These are phyloP conservation scores for Akanthomyces uredinophilus DNA, from an alignment of 2,329 filamentous ascomycete genomes.

Conservation along the genomic window DNA sequence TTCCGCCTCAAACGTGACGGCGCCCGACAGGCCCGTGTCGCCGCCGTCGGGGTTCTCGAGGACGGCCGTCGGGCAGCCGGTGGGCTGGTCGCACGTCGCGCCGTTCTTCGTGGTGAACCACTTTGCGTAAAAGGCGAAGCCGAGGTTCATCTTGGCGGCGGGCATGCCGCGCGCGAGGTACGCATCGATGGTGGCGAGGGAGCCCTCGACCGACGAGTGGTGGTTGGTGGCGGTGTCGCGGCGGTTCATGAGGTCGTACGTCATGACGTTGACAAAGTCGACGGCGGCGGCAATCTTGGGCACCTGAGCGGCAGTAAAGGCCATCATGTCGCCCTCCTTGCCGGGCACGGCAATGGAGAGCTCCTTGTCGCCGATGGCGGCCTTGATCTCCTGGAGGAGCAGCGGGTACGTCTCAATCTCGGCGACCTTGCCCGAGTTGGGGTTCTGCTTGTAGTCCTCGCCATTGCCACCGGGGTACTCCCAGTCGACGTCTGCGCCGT, in stretches of 20 bases:
- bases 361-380: constrained; percentile 53
- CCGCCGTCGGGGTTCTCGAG: constrained; percentile 57
- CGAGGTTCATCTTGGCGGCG: constrained; percentile 55
- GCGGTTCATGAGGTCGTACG: constrained; percentile 69
- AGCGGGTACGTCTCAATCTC: constrained; percentile 60
- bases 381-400: constrained; percentile 54
- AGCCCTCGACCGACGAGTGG: constrained; percentile 54
- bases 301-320: constrained; percentile 53
- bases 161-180: constrained; percentile 55
- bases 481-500: constrained; percentile 59
- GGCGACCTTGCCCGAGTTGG: constrained; percentile 53
- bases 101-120: constrained; percentile 54
- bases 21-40: constrained; percentile 48
- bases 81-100: constrained; percentile 38
- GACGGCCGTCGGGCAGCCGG: constrained; percentile 54
- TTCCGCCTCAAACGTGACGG: constrained; percentile 34
- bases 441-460: constrained; percentile 58
- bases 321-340: constrained; percentile 59
- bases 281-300: constrained; percentile 55
- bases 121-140: constrained; percentile 65
- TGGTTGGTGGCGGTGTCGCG: constrained; percentile 62
- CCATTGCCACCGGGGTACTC: constrained; percentile 60
- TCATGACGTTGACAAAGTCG: constrained; percentile 67
- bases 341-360: constrained; percentile 65
- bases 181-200: constrained; percentile 49